Evolutionary conservation across 2,329 filamentous ascomycete genomes (phyloP).

Genomic region (Botrytis squamosa): DNA sequence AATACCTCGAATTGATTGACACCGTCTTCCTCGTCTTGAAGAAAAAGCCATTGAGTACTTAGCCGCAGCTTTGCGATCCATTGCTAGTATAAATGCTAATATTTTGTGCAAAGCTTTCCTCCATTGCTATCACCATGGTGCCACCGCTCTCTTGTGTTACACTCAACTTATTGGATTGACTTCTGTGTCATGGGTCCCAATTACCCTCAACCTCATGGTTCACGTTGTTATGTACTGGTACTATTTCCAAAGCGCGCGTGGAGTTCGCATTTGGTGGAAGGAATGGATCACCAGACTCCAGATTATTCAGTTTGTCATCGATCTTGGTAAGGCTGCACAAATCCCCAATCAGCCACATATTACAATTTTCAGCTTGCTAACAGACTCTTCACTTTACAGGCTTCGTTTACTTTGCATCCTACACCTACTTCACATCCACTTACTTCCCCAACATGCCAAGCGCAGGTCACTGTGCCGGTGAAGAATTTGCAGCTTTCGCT

Average conservation of each 20-base stretch:
- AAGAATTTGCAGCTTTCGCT: slow-evolving; percentile 93
- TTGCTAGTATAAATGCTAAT: slow-evolving; percentile 37
- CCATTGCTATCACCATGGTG: slow-evolving; percentile 98
- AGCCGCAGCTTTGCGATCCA: not conserved
- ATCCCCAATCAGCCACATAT: not conserved
- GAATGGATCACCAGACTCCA: slow-evolving; percentile 98
- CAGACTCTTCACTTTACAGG: slow-evolving; percentile 51
- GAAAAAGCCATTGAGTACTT: slow-evolving; percentile 92
- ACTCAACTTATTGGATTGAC: slow-evolving; percentile 93
- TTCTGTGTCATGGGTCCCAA: slow-evolving; percentile 91
- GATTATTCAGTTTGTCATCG: slow-evolving; percentile 95
- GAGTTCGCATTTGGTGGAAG: slow-evolving; percentile 98
- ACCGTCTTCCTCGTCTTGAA: slow-evolving; percentile 97
- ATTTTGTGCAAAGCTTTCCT: slow-evolving; percentile 70
- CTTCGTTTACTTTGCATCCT: slow-evolving; percentile 99
- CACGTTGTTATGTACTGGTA: slow-evolving; percentile 99
- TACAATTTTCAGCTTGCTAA: slow-evolving; percentile 27
- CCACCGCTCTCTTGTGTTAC: slow-evolving; percentile 95
- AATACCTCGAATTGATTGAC: slow-evolving; percentile 93
- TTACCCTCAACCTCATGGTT: slow-evolving; percentile 86
- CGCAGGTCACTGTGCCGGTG: slow-evolving; percentile 81
- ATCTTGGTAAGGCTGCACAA: slow-evolving; percentile 64
- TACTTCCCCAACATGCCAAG: slow-evolving; percentile 88
- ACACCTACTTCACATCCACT: slow-evolving; percentile 92
- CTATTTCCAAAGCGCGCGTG: slow-evolving; percentile 98